These are phyloP conservation scores for Fusarium virguliforme DNA, from an alignment of 2,329 filamentous ascomycete genomes.

Conservation along the genomic window DNA sequence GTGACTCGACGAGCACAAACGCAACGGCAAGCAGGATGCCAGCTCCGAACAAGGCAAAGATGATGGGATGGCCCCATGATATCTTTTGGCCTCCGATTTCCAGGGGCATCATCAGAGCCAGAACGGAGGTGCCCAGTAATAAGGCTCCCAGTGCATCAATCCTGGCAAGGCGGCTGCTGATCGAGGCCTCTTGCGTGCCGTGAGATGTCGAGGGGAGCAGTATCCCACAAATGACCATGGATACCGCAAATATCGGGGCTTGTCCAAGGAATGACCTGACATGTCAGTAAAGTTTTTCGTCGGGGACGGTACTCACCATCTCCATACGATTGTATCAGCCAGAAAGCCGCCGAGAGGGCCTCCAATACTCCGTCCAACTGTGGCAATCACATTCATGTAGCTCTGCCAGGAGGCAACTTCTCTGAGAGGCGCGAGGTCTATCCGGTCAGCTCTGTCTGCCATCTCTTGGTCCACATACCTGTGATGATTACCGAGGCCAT, in stretches of 20 bases:
- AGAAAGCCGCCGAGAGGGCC: conserved; percentile 72
- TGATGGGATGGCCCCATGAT: conserved; percentile 64
- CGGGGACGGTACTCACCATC: conserved; percentile 59
- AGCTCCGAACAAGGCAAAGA: conserved; percentile 57
- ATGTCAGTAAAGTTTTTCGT: not conserved
- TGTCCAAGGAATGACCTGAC: conserved; percentile 71
- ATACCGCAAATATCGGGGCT: conserved; percentile 69
- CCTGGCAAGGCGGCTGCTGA: conserved; percentile 37
- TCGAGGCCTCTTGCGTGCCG: conserved; percentile 22
- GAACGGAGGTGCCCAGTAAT: conserved; percentile 69
- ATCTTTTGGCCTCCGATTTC: conserved; percentile 69
- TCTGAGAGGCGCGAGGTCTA: conserved; percentile 67
- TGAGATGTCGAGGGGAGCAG: conserved; percentile 60
- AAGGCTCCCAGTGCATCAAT: conserved; percentile 71
- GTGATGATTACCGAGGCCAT: conserved; percentile 69
- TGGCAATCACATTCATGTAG: conserved; percentile 68
- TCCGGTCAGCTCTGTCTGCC: not conserved
- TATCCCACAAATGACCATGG: conserved; percentile 66
- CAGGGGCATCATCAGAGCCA: conserved; percentile 67
- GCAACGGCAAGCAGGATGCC: conserved; percentile 59
- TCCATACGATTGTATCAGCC: conserved; percentile 75
- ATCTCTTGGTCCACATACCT: conserved; percentile 52
- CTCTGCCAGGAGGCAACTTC: conserved; percentile 70
- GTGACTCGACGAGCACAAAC: conserved; percentile 64
- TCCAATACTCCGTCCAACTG: conserved; percentile 67